Conservation (phyloP, 176 grass and related monocot species). For the Chloris gayana region DNA sequence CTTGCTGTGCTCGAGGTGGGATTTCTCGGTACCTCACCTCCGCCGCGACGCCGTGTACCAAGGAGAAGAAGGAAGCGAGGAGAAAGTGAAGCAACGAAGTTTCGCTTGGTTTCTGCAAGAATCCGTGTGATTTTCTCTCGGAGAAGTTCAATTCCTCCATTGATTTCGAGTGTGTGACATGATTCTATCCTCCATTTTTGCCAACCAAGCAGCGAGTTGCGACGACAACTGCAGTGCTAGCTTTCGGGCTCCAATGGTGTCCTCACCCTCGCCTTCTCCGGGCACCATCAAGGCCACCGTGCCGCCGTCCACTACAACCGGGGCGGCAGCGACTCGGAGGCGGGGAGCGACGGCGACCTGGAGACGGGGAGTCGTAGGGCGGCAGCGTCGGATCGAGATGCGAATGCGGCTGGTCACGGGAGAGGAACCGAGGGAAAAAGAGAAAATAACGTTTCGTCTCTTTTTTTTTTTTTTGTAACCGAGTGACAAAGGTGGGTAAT, state of each 20-base stretch:
- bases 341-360: too few relatives aligned
- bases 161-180: conserved; percentile 29
- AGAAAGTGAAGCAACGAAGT: neutral
- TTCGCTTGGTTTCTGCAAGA: conserved; percentile 20
- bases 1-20: conserved; percentile 24
- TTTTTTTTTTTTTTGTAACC: too few relatives aligned
- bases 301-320: conserved; percentile 29
- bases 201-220: neutral
- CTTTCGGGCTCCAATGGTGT: conserved; percentile 52
- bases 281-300: conserved; percentile 27
- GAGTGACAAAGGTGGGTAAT: too few relatives aligned
- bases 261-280: conserved; percentile 62
- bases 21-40: conserved; percentile 10
- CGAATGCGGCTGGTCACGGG: too few relatives aligned
- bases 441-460: too few relatives aligned
- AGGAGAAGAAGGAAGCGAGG: neutral
- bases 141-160: neutral
- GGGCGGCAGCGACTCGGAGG: too few relatives aligned
- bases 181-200: neutral
- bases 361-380: too few relatives aligned
- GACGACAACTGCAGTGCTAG: neutral
- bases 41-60: too few relatives aligned
- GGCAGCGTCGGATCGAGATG: too few relatives aligned
- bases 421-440: too few relatives aligned
- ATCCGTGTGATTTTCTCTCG: conserved; percentile 14